A percentile compares a stretch with the other conserved stretches of the same genome.
phyloP scores from a whole-genome alignment of 164 flowering plant genomes.

The Umbellularia californica region DNA sequence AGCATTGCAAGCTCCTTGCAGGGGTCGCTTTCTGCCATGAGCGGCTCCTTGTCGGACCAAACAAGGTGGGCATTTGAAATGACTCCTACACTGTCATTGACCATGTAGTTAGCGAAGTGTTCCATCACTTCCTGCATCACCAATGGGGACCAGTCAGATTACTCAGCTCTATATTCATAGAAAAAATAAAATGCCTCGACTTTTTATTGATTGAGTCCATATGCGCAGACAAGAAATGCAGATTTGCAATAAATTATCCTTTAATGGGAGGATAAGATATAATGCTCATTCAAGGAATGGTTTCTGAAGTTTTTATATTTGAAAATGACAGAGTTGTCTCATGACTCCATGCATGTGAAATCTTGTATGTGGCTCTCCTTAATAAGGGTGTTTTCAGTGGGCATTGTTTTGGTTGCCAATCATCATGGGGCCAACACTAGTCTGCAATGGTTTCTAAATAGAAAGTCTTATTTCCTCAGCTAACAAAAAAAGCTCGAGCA shows the following conservation, averaged over 20 bases:
- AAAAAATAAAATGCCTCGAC: not conserved
- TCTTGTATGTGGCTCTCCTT: no score
- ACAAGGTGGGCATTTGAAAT: conserved; percentile 77
- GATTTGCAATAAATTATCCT: no score
- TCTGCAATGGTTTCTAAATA: no score
- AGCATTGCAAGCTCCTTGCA: conserved; percentile 59
- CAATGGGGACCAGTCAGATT: not conserved
- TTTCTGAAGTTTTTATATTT: no score
- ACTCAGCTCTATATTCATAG: not conserved
- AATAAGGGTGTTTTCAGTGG: no score
- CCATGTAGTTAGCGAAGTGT: conserved; percentile 69
- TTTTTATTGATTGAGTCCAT: no score
- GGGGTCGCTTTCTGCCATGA: conserved; percentile 41
- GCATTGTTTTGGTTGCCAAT: not conserved
- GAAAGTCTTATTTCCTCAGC: not conserved
- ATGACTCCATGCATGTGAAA: not conserved
- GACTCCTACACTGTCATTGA: conserved; percentile 79
- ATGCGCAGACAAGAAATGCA: not conserved
- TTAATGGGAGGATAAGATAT: not conserved
- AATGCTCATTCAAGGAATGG: not conserved
- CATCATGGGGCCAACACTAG: not conserved
- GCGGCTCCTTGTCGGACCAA: conserved; percentile 54
- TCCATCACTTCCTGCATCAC: conserved; percentile 62
- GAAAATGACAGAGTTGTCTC: not conserved
- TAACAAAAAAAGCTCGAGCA: not conserved